phyloP scores from a whole-genome alignment of 2,329 filamentous ascomycete genomes.

The Colletotrichum musicola region DNA sequence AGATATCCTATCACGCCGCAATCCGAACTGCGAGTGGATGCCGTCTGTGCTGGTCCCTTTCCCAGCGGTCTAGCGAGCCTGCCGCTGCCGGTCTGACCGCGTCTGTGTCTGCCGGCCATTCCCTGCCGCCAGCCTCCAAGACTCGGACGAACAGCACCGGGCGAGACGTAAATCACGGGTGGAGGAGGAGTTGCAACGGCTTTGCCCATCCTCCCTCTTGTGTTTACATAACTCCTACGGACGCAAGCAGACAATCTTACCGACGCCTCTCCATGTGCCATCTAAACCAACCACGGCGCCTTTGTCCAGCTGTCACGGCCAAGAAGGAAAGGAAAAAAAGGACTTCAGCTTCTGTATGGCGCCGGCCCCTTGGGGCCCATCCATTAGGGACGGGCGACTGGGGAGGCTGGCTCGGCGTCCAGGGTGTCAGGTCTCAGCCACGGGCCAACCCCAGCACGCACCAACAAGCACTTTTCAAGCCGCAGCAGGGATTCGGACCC shows the following conservation, averaged over 20 bases:
- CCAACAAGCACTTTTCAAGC: slow-evolving; percentile 17
- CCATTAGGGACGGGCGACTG: not conserved
- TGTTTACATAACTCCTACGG: not conserved
- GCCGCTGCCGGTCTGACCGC: slow-evolving; percentile 24
- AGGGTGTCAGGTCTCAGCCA: slow-evolving; percentile 37
- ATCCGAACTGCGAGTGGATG: slow-evolving; percentile 17
- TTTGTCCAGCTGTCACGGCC: not conserved
- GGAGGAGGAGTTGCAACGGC: not conserved
- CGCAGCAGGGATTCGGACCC: slow-evolving; percentile 29
- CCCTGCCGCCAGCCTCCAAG: no score
- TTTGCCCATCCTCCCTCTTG: not conserved
- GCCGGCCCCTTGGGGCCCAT: not conserved
- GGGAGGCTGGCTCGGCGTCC: slow-evolving; percentile 18
- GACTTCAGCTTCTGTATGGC: slow-evolving; percentile 18
- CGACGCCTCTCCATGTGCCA: slow-evolving; percentile 3
- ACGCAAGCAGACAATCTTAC: not conserved
- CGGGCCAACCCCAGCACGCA: slow-evolving; percentile 7
- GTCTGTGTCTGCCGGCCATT: not conserved
- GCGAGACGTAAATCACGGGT: no score
- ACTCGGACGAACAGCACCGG: no score
- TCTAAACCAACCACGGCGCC: slow-evolving; percentile 1
- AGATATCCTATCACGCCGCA: not conserved
- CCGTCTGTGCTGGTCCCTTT: not conserved
- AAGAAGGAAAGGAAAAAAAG: not conserved
- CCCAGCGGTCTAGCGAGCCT: not conserved